phyloP scores from a whole-genome alignment of 208 protist species.

The Porcisia deanei region DNA sequence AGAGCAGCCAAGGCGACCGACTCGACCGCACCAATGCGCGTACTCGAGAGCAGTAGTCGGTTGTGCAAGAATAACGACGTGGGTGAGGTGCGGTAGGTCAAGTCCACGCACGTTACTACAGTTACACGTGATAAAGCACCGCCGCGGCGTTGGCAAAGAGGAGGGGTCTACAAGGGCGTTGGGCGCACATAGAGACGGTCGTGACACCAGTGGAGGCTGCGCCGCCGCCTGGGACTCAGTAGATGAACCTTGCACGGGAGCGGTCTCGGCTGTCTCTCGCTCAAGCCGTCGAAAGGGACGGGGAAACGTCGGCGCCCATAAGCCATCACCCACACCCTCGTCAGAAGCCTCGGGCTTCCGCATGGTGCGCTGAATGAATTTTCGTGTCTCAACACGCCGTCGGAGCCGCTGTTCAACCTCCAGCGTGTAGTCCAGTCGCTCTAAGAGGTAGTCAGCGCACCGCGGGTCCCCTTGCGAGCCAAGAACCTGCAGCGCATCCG shows the following conservation, averaged over 20 bases:
- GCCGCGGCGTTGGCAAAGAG: slow-evolving; percentile 4
- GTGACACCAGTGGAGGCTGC: not conserved
- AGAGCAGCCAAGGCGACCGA: slow-evolving; percentile 66
- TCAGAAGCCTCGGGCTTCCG: slow-evolving; percentile 5
- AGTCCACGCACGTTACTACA: slow-evolving; percentile 69
- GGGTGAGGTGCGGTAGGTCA: slow-evolving; percentile 68
- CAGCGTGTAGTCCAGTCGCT: slow-evolving; percentile 47
- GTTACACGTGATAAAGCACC: slow-evolving; percentile 46
- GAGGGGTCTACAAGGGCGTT: not conserved
- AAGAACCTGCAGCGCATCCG: slow-evolving; percentile 5
- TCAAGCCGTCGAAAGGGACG: slow-evolving; percentile 11
- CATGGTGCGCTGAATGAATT: slow-evolving; percentile 43
- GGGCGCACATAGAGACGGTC: not conserved
- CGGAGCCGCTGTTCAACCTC: slow-evolving; percentile 34
- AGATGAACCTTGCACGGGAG: not conserved
- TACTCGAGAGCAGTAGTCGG: slow-evolving; percentile 71
- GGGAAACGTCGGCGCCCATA: not conserved
- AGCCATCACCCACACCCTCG: not conserved
- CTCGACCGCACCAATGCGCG: slow-evolving; percentile 86
- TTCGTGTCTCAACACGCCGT: slow-evolving; percentile 30
- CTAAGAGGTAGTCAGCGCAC: slow-evolving; percentile 31
- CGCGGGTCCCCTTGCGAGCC: not conserved
- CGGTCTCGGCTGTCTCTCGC: not conserved
- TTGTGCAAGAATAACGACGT: slow-evolving; percentile 72
- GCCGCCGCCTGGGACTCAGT: not conserved